Evolutionary conservation across 768 basidiomycete species (phyloP), one percentile per base, ranked within the genome.

Genomic region (Agaricus blazei): DNA sequence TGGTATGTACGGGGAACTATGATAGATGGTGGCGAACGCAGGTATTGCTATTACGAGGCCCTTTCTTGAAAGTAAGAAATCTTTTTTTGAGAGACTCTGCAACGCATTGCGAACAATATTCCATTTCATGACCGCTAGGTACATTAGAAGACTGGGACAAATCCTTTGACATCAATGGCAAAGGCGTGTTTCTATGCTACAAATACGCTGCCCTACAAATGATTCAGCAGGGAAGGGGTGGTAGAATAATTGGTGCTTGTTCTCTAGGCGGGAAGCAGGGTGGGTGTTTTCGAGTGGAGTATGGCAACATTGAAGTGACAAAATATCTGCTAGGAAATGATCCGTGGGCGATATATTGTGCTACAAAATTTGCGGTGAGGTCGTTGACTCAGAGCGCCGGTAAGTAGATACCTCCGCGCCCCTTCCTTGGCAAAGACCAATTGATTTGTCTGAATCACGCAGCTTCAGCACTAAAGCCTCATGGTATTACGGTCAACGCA

Each of bases 131-230:
- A 78, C 71, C 3, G 62, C 64, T 2, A n/a, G n/a, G n/a, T n/a
- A n/a, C n/a, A n/a, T 48, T 69, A 1, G 68, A 74, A 7, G 66
- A 72, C 0, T 77, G 69, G 72, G 73, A 84, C 61, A 67, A 62
- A 63, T 38, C 68, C 5, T 68, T 78, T 58, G 68, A 73, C 4
- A 68, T 85, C 60, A 87, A 87, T 60, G 71, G 76, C 56, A 75
- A 79, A 53, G 84, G 83, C 34, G 68, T 75, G 2, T 84, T 81
- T 68, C 73, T 81, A 58, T 86, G 82, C 63, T 86, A 85, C 42
- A 82, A 85, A 52, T 74, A 84, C 56, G 86, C 84, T 2, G 84
- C 81, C 19, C 69, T 69, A 52, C 77, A 80, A 60, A 87, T 87
- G 86, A 68, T 68, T n/a, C 71, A 84, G 9, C 80, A 81, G 67